A percentile compares a stretch with the other conserved stretches of the same genome.
These are phyloP conservation scores for Penicillium roqueforti DNA, from an alignment of 495 filamentous ascomycete species.

Conservation along the genomic window DNA sequence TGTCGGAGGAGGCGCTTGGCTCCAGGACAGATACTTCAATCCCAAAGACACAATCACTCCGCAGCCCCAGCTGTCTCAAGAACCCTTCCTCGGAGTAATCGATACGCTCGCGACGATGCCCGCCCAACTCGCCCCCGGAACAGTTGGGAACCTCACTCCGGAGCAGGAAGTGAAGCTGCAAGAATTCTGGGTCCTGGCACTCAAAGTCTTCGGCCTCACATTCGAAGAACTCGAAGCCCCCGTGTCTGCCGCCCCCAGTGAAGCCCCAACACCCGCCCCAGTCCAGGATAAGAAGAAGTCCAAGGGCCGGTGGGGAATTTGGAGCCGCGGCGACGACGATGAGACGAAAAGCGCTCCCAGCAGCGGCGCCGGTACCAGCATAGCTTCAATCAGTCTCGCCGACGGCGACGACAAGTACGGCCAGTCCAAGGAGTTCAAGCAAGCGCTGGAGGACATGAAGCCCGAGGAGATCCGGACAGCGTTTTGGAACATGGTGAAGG, in stretches of 20 bases:
- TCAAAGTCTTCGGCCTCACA: constrained; percentile 74
- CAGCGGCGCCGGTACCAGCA: constrained; percentile 30
- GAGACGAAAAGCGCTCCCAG: constrained; percentile 30
- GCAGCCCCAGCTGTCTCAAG: constrained; percentile 9
- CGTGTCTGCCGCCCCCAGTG: constrained; percentile 5
- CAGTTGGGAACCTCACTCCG: constrained; percentile 79
- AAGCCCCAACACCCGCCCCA: constrained; percentile 22
- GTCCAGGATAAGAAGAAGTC: constrained; percentile 58
- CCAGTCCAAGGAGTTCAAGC: constrained; percentile 78
- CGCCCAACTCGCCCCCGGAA: constrained; percentile 57
- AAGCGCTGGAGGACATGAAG: constrained; percentile 66
- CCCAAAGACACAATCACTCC: constrained; percentile 9
- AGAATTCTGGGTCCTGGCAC: constrained; percentile 74
- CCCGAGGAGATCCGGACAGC: constrained; percentile 76
- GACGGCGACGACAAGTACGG: constrained; percentile 89
- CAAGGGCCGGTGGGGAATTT: constrained; percentile 58
- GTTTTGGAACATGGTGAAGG: constrained; percentile 95
- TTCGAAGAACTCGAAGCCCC: constrained; percentile 29
- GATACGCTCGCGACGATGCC: constrained; percentile 42
- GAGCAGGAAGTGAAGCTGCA: constrained; percentile 87
- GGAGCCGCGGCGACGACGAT: constrained; percentile 52
- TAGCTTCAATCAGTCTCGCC: constrained; percentile 33
- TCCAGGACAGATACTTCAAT: constrained; percentile 32
- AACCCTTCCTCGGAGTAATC: constrained; percentile 35
- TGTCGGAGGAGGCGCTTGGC: constrained; percentile 34